Evolutionary conservation across 495 filamentous ascomycete species (phyloP), one percentile per base, ranked within the genome.

Genomic region (Arthonia radiata): DNA sequence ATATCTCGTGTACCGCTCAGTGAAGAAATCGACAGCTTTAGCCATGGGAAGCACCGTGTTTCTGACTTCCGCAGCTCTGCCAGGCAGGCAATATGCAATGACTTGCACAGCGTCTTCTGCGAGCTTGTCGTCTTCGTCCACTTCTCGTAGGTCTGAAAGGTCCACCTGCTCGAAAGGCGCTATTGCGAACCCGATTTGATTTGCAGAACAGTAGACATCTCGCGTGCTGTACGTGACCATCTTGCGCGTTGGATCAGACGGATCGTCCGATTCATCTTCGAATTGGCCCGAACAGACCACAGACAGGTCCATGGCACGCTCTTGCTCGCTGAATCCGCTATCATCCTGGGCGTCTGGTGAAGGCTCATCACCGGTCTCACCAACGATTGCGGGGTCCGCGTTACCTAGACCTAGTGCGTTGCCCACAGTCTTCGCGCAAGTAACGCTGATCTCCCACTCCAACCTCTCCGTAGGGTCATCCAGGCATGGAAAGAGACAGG

Each of bases 161-260:
- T 93, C 79, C 26, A 92, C 64, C 38, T 80, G 70, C 42, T 93
- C 80, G 42, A 99, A 99, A 9, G 89, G 86, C 0, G 89, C 86
- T 15, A 93, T 61, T 7, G 74, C 75, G 44, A 99, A 83, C 2
- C 79, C 78, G 37, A 99, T 67, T 40, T 94, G 80, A 28, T 78
- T 72, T 3, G 82, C 65, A 3, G 80, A 66, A 2, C 86, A 61
- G 15, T 73, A n/a, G n/a, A n/a, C n/a, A n/a, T n/a, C n/a, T n/a
- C n/a, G n/a, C n/a, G n/a, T n/a, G n/a, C n/a, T 61, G 39, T 94
- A 99, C 0, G 71, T 73, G 32, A 81, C 71, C 5, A 68, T 78
- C 42, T 86, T 91, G 40, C 73, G 78, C 13, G 57, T 68, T 18
- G 70, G 46, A 34, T 93, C 74, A 17, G 57, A 56, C 13, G 67